Percentiles rank a stretch among this genome's conserved stretches.
Evolutionary conservation across 2,329 filamentous ascomycete species (phyloP).

Genomic region (Cytospora piceae): DNA sequence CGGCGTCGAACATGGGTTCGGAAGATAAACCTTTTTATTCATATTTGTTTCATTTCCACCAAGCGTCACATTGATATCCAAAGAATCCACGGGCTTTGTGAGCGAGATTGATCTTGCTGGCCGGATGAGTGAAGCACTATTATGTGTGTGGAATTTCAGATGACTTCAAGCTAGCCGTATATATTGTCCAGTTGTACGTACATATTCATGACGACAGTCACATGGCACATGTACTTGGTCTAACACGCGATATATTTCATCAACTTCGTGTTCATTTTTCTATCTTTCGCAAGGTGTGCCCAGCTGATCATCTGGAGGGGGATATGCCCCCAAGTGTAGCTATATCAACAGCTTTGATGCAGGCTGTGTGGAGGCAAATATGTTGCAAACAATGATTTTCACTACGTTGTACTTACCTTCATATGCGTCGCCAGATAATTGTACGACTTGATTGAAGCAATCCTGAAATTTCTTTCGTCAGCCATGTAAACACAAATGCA

Average conservation of each 20-base stretch:
- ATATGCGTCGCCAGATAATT: neutral
- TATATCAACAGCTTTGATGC: neutral
- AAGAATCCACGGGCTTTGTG: neutral
- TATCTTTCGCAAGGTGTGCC: neutral
- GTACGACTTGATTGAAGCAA: neutral
- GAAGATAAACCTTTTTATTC: neutral
- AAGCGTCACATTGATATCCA: neutral
- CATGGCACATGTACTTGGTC: neutral
- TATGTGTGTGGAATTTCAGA: neutral
- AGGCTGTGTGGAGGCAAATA: neutral
- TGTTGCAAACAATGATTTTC: neutral
- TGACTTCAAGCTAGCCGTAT: neutral
- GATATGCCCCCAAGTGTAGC: neutral
- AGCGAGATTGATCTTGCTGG: neutral
- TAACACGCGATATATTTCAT: neutral
- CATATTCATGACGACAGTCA: neutral
- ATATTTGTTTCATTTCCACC: neutral
- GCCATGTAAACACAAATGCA: neutral
- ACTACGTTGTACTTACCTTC: neutral
- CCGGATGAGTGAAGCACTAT: neutral
- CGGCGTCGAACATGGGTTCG: constrained; percentile 3
- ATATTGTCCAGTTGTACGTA: too few relatives aligned
- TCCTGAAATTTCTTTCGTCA: constrained; percentile 24
- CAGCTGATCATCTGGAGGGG: too few relatives aligned
- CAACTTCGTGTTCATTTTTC: neutral